Evolutionary conservation across 108 stramenopile genomes (phyloP).

Genomic region (Chaetoceros tenuissimus): DNA sequence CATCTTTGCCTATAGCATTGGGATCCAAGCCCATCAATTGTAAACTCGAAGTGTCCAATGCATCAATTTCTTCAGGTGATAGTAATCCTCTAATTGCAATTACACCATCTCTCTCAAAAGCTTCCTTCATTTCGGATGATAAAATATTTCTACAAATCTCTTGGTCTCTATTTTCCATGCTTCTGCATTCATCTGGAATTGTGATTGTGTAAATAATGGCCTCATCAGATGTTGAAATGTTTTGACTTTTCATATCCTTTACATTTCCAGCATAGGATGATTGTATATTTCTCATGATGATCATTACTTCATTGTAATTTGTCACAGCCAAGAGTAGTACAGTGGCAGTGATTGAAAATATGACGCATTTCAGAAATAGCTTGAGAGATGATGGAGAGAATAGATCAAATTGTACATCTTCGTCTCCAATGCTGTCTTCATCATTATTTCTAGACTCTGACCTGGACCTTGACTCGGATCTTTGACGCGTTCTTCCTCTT

Average conservation of each 20-base stretch:
- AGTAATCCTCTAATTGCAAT: constrained; percentile 52
- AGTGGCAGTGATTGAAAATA: neutral
- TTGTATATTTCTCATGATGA: neutral
- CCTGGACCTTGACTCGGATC: no score
- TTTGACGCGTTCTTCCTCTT: no score
- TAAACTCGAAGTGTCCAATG: neutral
- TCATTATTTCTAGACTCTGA: no score
- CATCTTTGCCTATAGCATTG: neutral
- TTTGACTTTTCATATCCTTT: neutral
- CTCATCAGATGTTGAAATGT: no score
- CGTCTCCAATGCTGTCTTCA: no score
- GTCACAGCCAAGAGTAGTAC: neutral
- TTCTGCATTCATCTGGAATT: neutral
- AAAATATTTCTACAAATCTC: neutral
- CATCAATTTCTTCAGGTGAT: constrained; percentile 3
- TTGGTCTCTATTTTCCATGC: neutral
- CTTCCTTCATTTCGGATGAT: constrained; percentile 14
- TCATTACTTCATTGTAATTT: neutral
- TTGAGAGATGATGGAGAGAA: no score
- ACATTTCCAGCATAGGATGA: neutral
- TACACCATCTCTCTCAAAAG: constrained; percentile 44
- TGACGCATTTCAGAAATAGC: neutral
- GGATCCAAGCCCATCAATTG: neutral
- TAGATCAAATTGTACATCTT: no score
- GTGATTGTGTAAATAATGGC: neutral